Evolutionary conservation across 116 monocot species (phyloP).

Genomic region (Dioscorea cayenensis): DNA sequence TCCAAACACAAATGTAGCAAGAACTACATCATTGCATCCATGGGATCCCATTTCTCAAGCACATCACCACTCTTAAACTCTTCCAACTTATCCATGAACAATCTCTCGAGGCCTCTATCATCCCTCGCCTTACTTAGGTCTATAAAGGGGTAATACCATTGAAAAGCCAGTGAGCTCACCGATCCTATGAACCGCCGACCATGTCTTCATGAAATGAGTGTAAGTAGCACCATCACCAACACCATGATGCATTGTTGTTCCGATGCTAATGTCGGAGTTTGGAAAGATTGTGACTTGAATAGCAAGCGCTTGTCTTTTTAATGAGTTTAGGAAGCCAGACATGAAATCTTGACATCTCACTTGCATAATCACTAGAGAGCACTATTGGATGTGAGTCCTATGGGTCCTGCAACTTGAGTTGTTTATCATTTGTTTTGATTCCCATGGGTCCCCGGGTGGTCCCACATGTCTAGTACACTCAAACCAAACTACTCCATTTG

Average conservation of each 20-base stretch:
- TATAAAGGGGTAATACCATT: neutral
- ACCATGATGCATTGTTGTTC: slow-evolving; percentile 27
- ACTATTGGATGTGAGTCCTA: too few species aligned
- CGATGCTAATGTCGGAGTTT: slow-evolving; percentile 15
- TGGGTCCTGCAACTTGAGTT: too few species aligned
- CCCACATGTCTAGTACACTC: too few species aligned
- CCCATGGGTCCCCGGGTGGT: too few species aligned
- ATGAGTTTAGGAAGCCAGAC: slow-evolving; percentile 13
- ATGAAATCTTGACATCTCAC: slow-evolving; percentile 14
- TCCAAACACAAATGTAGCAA: slow-evolving; percentile 13
- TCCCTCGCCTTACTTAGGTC: slow-evolving; percentile 24
- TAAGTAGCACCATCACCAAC: slow-evolving; percentile 30
- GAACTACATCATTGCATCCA: neutral
- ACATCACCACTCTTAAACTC: neutral
- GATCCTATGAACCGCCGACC: slow-evolving; percentile 2
- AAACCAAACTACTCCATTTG: too few species aligned
- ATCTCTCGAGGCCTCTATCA: slow-evolving; percentile 2
- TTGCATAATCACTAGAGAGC: slow-evolving; percentile 11
- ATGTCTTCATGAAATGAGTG: slow-evolving; percentile 33
- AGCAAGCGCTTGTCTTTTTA: slow-evolving; percentile 6
- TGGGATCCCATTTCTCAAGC: slow-evolving; percentile 5
- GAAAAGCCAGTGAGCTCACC: neutral
- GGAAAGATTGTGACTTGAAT: slow-evolving; percentile 32
- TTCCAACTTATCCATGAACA: slow-evolving; percentile 1
- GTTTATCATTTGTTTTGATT: too few species aligned